Evolutionary conservation across 345 rosid genomes (phyloP).

Genomic region (Salix koriyanagi): DNA sequence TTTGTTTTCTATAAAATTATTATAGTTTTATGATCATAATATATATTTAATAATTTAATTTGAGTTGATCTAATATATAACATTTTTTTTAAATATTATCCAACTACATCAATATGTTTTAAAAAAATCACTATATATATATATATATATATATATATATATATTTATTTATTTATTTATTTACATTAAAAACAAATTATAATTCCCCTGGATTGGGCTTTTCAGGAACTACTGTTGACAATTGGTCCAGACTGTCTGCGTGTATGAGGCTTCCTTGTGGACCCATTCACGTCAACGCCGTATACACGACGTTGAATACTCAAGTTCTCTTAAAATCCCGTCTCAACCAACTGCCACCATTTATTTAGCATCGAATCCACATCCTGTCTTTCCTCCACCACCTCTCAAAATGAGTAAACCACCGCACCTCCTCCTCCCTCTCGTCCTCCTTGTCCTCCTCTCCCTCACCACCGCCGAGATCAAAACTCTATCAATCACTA

Average conservation of each 20-base stretch:
- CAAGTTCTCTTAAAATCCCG: neutral
- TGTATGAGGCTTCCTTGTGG: neutral
- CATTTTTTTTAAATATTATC: no score
- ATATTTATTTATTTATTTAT: no score
- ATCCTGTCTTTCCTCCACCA: neutral
- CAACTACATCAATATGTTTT: no score
- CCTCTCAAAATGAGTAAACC: conserved; percentile 39
- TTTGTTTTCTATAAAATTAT: no score
- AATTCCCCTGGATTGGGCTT: neutral
- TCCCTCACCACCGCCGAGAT: conserved; percentile 17
- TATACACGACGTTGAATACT: neutral
- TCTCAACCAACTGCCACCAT: neutral
- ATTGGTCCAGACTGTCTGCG: neutral
- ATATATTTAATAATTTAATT: no score
- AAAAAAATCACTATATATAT: no score
- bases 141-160: no score
- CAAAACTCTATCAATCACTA: conserved; percentile 45
- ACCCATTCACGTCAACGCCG: neutral
- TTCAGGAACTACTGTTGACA: neutral
- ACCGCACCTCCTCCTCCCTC: conserved; percentile 19
- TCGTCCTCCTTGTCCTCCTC: conserved; percentile 18
- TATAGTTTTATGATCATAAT: no score
- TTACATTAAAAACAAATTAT: no score
- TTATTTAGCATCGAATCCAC: neutral
- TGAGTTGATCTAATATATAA: no score